Evolutionary conservation across 352 stramenopile species (phyloP), one percentile per base, ranked within the genome.

Genomic region (Globisporangium irregulare): DNA sequence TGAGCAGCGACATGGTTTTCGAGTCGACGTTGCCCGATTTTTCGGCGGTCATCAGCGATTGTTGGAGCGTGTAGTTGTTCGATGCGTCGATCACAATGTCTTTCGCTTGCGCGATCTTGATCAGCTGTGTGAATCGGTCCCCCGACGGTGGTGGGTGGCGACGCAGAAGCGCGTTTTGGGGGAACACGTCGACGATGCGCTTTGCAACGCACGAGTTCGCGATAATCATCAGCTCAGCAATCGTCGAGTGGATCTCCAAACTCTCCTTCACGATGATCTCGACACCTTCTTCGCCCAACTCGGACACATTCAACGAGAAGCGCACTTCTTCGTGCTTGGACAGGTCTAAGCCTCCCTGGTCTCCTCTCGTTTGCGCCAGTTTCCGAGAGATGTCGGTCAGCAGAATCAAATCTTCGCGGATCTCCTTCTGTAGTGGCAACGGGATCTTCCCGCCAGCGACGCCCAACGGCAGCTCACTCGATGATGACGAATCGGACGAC

Each of bases 181-280:
- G 94, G 60, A 97, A 97, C 38, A 72, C 69, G 20, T 86, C 64
- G 53, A 90, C 82, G 32, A 98, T 96, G 51, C 82, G 88, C 54
- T 83, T 80, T 18, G 94, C 94, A 3, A 98, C 93, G 53, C 76
- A 93, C 15, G 77, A 82, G 64, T 98, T 98, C 22, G 94, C 93
- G 24, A 98, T 78, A 60, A 98, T 98, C 93, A 98, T 97, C 50
- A 98, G 77, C 76, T 98, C 93, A 0, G 93, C 93, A 59, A 98
- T 97, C 54, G 93, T 98, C 54, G 88, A 76, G 74, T 98, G 92
- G 67, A 98, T 98, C 76, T 98, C 94, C 29, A 97, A 71, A 59
- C 91, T 94, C 64, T 96, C 86, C 67, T 98, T 98, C 32, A 91
- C 81, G 27, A 80, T 87, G 36, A 98, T 92, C 69, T 92, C 82